Conservation (phyloP, 495 filamentous ascomycete genomes). For the Clavariopsis aquatica region DNA sequence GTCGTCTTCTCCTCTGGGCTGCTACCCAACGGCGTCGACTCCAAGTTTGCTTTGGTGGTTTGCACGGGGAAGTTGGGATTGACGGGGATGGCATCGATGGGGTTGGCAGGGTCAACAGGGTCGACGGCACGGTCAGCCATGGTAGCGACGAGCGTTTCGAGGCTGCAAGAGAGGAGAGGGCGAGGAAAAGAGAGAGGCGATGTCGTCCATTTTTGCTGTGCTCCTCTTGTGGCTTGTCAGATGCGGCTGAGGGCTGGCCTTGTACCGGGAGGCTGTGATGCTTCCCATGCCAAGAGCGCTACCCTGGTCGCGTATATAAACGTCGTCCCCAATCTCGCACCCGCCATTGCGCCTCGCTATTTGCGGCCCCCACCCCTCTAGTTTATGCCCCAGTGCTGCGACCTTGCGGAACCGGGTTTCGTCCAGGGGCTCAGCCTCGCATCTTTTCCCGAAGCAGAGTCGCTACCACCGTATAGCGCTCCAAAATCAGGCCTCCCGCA, state of each 20-base stretch:
- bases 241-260: background rate
- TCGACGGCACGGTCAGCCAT: background rate
- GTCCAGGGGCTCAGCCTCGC: background rate
- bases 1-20: background rate
- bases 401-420: background rate
- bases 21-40: background rate
- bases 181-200: background rate
- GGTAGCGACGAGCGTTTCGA: background rate
- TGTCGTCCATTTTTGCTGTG: background rate
- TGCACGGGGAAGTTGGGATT: too few relatives aligned
- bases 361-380: background rate
- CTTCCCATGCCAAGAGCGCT: background rate
- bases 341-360: too few relatives aligned
- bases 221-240: background rate
- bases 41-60: too few relatives aligned
- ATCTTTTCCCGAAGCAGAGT: background rate
- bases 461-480: background rate
- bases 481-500: background rate
- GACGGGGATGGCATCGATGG: background rate
- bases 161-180: background rate
- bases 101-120: background rate
- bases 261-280: background rate
- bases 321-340: background rate
- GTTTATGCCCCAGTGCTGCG: background rate
- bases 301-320: background rate